Base-by-base conservation (phyloP, 1,139 yeast species). In the Geotrichum armillariae region DNA sequence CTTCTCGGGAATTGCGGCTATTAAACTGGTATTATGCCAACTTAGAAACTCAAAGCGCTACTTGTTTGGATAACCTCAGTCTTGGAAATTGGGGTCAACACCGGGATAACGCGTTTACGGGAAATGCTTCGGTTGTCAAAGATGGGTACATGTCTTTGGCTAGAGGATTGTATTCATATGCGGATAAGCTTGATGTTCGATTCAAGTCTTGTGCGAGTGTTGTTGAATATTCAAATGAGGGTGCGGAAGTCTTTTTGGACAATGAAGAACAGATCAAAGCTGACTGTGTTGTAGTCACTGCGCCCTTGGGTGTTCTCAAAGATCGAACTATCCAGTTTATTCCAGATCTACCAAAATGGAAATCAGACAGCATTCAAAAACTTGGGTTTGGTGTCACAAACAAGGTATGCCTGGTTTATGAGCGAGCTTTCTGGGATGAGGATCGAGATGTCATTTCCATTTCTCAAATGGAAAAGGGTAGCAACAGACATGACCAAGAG, bases 321-420 rank as follows among this genome's bases (percentile, higher is more conserved):
- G 65, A 65, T 32, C 61, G 72, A 9, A 55, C 66, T 2, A 60
- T 73, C 35, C 72, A 69, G 55, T 73, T 73, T 51, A 67, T 68
- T 41, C 77, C 77, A 0, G 73, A 70, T 44, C 55, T 73, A 14
- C 76, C 76, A 7, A 71, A 68, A 36, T 68, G 73, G 72, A 73
- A 73, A 51, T 56, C 64, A 6, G 70, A 69, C 46, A 66, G 74
- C 21, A 72, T 73, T 36, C 68, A 66, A 49, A 60, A 72, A 1
- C 62, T 73, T 4, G 75, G 74, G 2, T 70, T 66, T 48, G 76
- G 76, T 1, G 68, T 66, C 12, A 64, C 68, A 35, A 73, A 73
- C 59, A 73, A 73, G 57, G 68, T 64, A 16, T 66, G 68, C 20
- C 60, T 73, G 35, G 64, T 71, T 3, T 73, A 66, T 50, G 70